phyloP scores from a whole-genome alignment of 371 early-diverging fungal species.

The Polyrhizophydium stewartii region DNA sequence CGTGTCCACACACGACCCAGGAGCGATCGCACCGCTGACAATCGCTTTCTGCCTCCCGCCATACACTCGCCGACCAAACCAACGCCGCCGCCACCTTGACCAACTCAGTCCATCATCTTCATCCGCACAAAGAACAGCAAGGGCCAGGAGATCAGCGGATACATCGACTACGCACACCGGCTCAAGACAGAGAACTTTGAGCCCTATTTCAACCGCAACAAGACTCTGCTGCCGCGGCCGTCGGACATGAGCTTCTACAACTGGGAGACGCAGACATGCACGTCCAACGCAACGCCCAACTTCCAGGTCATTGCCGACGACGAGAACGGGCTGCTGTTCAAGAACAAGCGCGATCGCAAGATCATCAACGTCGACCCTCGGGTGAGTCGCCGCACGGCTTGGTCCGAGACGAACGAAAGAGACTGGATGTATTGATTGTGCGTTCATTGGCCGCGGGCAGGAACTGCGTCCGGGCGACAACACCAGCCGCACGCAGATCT shows the following conservation, averaged over 20 bases:
- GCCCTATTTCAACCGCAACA: constrained; percentile 38
- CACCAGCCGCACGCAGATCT: constrained; percentile 39
- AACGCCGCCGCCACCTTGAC: neutral
- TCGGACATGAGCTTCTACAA: constrained; percentile 53
- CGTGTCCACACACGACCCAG: neutral
- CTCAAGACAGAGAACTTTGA: constrained; percentile 52
- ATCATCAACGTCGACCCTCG: constrained; percentile 55
- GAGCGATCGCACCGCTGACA: neutral
- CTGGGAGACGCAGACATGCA: constrained; percentile 56
- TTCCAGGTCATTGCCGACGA: constrained; percentile 58
- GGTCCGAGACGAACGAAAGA: neutral
- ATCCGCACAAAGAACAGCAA: constrained; percentile 42
- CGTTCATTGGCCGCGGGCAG: constrained; percentile 5
- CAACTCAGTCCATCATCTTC: constrained; percentile 45
- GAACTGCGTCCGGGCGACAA: constrained; percentile 48
- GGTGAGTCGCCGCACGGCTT: constrained; percentile 14
- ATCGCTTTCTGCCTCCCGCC: neutral
- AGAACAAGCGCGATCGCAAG: constrained; percentile 55
- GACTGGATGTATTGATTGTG: neutral
- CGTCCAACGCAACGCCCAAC: constrained; percentile 48
- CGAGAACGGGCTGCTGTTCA: constrained; percentile 49
- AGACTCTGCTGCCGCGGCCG: constrained; percentile 36
- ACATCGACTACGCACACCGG: constrained; percentile 54
- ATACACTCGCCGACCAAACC: neutral
- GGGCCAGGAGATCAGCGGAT: constrained; percentile 48